phyloP scores from a whole-genome alignment of 2,329 filamentous ascomycete genomes.

The Cladorrhinum sp. region DNA sequence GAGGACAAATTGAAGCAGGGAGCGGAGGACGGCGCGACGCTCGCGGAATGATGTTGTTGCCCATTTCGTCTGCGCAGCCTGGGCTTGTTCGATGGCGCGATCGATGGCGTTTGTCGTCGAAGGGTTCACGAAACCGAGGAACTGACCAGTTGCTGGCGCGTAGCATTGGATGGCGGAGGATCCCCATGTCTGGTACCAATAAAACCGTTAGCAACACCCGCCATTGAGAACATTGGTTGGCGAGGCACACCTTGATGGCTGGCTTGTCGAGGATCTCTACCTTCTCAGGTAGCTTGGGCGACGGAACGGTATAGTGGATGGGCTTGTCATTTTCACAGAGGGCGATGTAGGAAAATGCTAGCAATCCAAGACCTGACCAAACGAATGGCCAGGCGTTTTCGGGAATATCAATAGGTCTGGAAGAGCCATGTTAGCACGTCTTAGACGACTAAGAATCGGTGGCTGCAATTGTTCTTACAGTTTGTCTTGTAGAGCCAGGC shows the following conservation, averaged over 20 bases:
- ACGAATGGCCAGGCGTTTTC: conserved; percentile 14
- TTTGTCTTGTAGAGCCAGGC: conserved; percentile 12
- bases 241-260: conserved; percentile 53
- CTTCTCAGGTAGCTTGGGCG: conserved; percentile 60
- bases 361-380: conserved; percentile 16
- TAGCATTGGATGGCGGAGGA: conserved; percentile 76
- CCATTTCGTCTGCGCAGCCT: conserved; percentile 75
- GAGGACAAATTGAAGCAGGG: conserved; percentile 77
- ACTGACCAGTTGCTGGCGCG: conserved; percentile 81
- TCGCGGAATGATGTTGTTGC: conserved; percentile 72
- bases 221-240: background rate
- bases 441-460: background rate
- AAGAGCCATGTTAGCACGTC: background rate
- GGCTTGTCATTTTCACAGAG: conserved; percentile 40
- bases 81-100: conserved; percentile 68
- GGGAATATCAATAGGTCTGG: conserved; percentile 12
- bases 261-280: conserved; percentile 57
- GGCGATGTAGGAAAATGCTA: conserved; percentile 26
- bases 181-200: conserved; percentile 48
- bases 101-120: conserved; percentile 76
- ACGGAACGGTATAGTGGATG: conserved; percentile 58
- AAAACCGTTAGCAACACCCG: conserved; percentile 14
- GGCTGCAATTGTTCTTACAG: conserved; percentile 9
- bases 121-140: conserved; percentile 76
- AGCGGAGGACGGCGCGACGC: conserved; percentile 74